phyloP scores from a whole-genome alignment of 768 basidiomycete species.

The Lentinula edodes region DNA sequence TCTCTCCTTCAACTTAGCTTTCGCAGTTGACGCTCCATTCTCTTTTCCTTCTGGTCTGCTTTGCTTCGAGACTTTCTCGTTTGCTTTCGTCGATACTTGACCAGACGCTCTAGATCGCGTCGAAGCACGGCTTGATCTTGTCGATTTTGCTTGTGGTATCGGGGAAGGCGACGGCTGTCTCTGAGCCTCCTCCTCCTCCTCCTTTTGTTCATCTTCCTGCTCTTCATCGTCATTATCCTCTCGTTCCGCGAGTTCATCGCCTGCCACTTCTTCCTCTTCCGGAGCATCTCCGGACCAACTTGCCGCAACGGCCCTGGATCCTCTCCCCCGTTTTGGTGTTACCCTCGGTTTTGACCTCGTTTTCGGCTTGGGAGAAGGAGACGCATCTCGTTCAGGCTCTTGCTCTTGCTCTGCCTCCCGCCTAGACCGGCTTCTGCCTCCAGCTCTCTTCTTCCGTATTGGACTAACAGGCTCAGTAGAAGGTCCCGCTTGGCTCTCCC shows the following conservation, averaged over 20 bases:
- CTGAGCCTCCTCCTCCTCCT: background rate
- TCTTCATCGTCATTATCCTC: background rate
- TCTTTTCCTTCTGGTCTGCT: background rate
- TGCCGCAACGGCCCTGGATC: background rate
- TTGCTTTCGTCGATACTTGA: background rate
- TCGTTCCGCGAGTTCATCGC: too few relatives aligned
- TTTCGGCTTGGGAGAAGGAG: background rate
- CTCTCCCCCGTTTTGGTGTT: background rate
- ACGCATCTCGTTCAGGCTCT: background rate
- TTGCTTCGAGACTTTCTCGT: background rate
- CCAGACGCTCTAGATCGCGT: background rate
- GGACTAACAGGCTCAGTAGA: background rate
- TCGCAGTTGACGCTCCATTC: background rate
- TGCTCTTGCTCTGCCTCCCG: background rate
- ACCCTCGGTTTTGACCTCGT: background rate
- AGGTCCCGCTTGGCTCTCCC: background rate
- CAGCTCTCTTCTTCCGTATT: background rate
- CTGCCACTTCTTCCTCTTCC: background rate
- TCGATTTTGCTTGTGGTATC: background rate
- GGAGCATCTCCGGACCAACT: background rate
- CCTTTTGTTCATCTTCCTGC: background rate
- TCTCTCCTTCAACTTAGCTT: background rate
- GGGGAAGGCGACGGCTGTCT: background rate
- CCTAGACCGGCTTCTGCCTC: background rate
- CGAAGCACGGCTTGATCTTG: background rate